A percentile compares a stretch with the other conserved stretches of the same genome.
phyloP scores from a whole-genome alignment of 2,329 filamentous ascomycete genomes.

The Triangularia verruculosa region DNA sequence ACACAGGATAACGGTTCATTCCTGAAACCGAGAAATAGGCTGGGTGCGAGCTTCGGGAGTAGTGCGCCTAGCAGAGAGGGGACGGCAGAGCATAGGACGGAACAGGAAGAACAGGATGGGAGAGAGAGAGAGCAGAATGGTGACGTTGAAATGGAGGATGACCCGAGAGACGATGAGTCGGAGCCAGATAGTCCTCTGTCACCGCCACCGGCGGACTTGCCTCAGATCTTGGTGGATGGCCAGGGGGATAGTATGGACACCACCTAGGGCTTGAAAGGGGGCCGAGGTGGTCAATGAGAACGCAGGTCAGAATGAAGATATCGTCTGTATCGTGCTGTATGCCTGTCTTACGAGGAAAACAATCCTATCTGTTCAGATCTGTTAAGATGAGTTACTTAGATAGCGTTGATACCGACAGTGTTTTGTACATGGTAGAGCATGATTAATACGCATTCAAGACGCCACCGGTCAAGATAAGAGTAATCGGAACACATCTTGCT shows the following conservation, averaged over 20 bases:
- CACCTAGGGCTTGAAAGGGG: constrained; percentile 28
- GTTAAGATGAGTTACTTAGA: not conserved
- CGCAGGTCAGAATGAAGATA: not conserved
- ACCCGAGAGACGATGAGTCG: constrained; percentile 59
- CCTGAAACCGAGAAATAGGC: constrained; percentile 36
- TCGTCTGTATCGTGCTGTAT: not conserved
- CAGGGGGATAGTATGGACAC: constrained; percentile 67
- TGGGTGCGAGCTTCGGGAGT: constrained; percentile 37
- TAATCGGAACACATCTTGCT: not conserved
- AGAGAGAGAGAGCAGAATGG: constrained; percentile 12
- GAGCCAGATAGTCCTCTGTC: constrained; percentile 36
- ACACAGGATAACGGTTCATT: constrained; percentile 29
- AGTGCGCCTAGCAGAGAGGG: constrained; percentile 38
- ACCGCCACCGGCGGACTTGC: constrained; percentile 41
- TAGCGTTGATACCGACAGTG: not conserved
- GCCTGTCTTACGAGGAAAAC: not conserved
- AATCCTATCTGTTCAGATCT: not conserved
- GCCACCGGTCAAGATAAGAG: not conserved
- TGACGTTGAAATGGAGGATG: constrained; percentile 35
- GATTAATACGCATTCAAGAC: not conserved
- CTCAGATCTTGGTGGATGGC: constrained; percentile 49
- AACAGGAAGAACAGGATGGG: constrained; percentile 15
- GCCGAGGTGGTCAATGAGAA: not conserved
- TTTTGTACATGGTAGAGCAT: not conserved
- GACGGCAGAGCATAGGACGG: constrained; percentile 32